Conservation (phyloP, 805 yeast genomes). For the Spencermartinsiella europaea region DNA sequence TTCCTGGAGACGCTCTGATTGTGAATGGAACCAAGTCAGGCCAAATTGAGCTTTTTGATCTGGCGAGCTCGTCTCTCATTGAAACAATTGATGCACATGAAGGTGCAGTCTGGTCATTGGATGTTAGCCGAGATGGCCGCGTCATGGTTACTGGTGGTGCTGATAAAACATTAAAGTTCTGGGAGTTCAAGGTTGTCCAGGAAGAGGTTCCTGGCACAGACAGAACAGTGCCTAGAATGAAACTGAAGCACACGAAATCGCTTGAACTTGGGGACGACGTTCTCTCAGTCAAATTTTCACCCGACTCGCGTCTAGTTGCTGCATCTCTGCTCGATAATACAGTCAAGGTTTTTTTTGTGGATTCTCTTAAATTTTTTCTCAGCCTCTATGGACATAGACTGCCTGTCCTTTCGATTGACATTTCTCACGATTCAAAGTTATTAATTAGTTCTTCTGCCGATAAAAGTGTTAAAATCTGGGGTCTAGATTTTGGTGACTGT, state of each 20-base stretch:
- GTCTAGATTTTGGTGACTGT: constrained; percentile 97
- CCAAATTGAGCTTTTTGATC: constrained; percentile 74
- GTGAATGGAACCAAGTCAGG: constrained; percentile 90
- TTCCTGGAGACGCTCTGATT: constrained; percentile 88
- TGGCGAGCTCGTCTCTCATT: constrained; percentile 72
- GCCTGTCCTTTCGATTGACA: constrained; percentile 90
- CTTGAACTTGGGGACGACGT: constrained; percentile 85
- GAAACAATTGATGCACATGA: constrained; percentile 70
- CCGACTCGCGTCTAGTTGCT: constrained; percentile 72
- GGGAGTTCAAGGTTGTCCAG: constrained; percentile 68
- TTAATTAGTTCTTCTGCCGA: constrained; percentile 94
- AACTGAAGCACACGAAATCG: constrained; percentile 68
- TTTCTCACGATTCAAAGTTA: constrained; percentile 81
- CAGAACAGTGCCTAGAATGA: constrained; percentile 47
- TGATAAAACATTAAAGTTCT: constrained; percentile 82
- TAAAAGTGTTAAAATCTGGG: constrained; percentile 97
- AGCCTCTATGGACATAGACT: constrained; percentile 93
- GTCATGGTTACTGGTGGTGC: constrained; percentile 88
- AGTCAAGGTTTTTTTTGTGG: constrained; percentile 89
- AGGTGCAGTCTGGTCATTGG: constrained; percentile 87
- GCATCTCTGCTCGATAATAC: constrained; percentile 86
- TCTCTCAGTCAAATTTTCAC: constrained; percentile 70
- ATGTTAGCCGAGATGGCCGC: constrained; percentile 79
- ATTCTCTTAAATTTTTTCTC: constrained; percentile 78
- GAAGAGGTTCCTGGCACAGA: constrained; percentile 69